Evolutionary conservation across 805 yeast species (phyloP).

Genomic region (Metschnikowia borealis): DNA sequence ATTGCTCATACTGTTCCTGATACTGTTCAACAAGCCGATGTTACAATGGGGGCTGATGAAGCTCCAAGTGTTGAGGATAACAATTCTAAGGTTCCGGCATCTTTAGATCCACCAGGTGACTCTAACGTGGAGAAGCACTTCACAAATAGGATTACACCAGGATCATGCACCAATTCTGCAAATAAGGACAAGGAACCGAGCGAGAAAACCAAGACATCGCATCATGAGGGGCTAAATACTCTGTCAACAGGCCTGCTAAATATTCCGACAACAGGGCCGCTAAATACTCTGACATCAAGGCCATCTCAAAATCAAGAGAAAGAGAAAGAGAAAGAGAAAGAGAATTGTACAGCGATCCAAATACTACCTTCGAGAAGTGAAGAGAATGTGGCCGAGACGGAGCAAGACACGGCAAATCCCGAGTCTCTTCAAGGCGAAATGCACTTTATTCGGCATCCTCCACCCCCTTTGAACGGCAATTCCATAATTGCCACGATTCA

Average conservation of each 20-base stretch:
- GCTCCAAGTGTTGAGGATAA: not conserved
- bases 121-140: not conserved
- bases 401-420: not conserved
- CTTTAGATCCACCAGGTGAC: not conserved
- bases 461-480: not conserved
- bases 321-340: not conserved
- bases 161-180: not conserved
- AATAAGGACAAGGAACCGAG: not conserved
- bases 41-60: not conserved
- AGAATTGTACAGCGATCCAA: not conserved
- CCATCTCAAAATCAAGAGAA: not conserved
- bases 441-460: not conserved
- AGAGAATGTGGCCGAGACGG: not conserved
- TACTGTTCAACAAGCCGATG: not conserved
- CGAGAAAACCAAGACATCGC: not conserved
- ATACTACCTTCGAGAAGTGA: not conserved
- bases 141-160: not conserved
- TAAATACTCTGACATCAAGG: not conserved
- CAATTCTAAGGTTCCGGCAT: not conserved
- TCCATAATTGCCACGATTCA: conserved; percentile 11
- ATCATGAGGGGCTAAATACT: not conserved
- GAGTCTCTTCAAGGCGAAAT: not conserved
- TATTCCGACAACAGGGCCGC: not conserved
- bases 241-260: no score
- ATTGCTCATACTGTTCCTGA: not conserved